phyloP scores from a whole-genome alignment of 1,284 basidiomycete genomes.

The Cutaneotrichosporon mucoides region DNA sequence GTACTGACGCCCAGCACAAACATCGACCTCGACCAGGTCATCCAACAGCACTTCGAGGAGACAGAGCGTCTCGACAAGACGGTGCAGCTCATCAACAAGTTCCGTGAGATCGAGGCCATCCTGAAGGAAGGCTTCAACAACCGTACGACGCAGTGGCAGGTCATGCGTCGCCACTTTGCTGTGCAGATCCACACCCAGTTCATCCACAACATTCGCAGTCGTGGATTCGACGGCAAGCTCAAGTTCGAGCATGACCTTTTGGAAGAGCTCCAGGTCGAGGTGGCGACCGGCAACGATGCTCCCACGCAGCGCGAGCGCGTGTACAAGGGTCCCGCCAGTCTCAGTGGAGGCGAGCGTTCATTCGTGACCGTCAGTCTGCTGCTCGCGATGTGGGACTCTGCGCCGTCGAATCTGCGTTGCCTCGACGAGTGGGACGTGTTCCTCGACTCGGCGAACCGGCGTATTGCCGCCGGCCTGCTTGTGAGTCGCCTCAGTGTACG shows the following conservation, averaged over 20 bases:
- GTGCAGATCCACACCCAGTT: conserved; percentile 80
- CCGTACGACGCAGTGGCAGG: conserved; percentile 73
- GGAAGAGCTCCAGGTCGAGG: conserved; percentile 59
- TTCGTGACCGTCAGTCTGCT: conserved; percentile 94
- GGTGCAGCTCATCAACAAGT: background rate
- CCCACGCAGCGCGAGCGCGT: background rate
- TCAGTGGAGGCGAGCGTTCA: conserved; percentile 90
- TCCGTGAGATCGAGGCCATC: conserved; percentile 3
- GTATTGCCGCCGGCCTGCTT: conserved; percentile 88
- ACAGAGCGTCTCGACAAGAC: background rate
- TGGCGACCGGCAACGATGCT: background rate
- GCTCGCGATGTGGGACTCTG: conserved; percentile 90
- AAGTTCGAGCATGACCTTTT: conserved; percentile 68
- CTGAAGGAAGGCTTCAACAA: conserved; percentile 35
- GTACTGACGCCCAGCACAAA: conserved; percentile 57
- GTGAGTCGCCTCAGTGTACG: conserved; percentile 50
- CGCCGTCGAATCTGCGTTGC: conserved; percentile 88
- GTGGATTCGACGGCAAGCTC: conserved; percentile 76
- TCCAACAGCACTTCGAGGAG: background rate
- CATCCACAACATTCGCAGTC: conserved; percentile 71
- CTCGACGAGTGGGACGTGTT: conserved; percentile 90
- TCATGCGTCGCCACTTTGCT: conserved; percentile 80
- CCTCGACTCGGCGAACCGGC: conserved; percentile 90
- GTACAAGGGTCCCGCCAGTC: conserved; percentile 61
- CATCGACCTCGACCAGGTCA: conserved; percentile 70